Evolutionary conservation across 352 stramenopile genomes (phyloP).

Genomic region (Vaucheria bursata): DNA sequence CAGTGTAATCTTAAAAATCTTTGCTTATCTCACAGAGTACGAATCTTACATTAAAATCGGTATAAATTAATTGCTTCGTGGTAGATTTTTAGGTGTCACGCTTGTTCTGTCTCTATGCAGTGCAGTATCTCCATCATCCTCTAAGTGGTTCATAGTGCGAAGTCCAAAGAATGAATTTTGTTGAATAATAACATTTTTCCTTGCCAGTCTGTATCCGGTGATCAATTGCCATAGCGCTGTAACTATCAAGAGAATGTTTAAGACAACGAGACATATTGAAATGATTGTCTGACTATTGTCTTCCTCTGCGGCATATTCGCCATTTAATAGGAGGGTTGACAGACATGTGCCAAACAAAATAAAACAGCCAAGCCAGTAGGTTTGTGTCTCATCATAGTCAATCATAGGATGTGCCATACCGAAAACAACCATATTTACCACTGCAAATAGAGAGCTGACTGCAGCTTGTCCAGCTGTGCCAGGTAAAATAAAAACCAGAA

Average conservation of each 20-base stretch:
- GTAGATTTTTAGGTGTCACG: too few species aligned
- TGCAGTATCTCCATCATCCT: too few species aligned
- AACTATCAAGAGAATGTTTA: slow-evolving; percentile 2
- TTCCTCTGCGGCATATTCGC: background rate
- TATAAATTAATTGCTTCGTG: too few species aligned
- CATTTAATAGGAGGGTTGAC: background rate
- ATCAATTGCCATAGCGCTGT: background rate
- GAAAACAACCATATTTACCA: background rate
- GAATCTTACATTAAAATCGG: too few species aligned
- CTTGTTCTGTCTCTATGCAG: too few species aligned
- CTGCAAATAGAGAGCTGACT: background rate
- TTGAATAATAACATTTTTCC: too few species aligned
- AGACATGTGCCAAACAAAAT: background rate
- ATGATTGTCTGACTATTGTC: background rate
- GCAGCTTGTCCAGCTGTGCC: background rate
- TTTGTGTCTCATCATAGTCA: background rate
- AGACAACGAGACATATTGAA: background rate
- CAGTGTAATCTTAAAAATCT: too few species aligned
- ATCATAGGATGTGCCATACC: background rate
- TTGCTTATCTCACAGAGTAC: too few species aligned
- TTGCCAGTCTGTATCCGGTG: too few species aligned
- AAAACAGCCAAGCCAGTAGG: background rate
- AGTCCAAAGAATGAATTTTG: too few species aligned
- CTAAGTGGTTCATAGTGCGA: too few species aligned
- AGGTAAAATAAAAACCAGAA: background rate